Base-by-base conservation (phyloP, 108 stramenopile genomes). In the Stephanodiscus triporus region DNA sequence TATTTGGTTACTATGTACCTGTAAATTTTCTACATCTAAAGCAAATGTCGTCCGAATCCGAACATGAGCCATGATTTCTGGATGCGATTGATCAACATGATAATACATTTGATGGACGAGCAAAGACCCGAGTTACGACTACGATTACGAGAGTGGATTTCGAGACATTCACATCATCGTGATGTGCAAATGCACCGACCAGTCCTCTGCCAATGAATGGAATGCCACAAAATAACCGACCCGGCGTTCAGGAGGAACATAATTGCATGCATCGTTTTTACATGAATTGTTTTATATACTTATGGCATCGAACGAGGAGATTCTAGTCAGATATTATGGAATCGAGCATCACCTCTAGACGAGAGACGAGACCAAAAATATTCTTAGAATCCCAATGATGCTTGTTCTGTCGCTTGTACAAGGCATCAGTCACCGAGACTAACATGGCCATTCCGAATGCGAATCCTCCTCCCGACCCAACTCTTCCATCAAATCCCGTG, bases 321-420 rank as follows among this genome's bases (percentile, higher is more conserved):
- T 2, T 71, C 78, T 34, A 68, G 78, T 68, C 70, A 62, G 45
- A 79, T 71, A n/a, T 63, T 79, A 47, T 56, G 78, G 2, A 62
- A 80, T 61, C 66, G 72, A 20, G 78, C n/a, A n/a, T n/a, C n/a
- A n/a, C n/a, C n/a, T n/a, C n/a, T n/a, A n/a, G n/a, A n/a, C n/a
- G n/a, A n/a, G n/a, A n/a, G n/a, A n/a, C n/a, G n/a, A n/a, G n/a
- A n/a, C n/a, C n/a, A n/a, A n/a, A n/a, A n/a, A n/a, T n/a, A n/a
- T n/a, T n/a, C n/a, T n/a, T n/a, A n/a, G n/a, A n/a, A n/a, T n/a
- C n/a, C n/a, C n/a, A n/a, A n/a, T n/a, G n/a, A n/a, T n/a, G n/a
- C n/a, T n/a, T n/a, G n/a, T n/a, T n/a, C n/a, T n/a, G n/a, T n/a
- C n/a, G n/a, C n/a, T n/a, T n/a, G n/a, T n/a, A n/a, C n/a, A n/a